Evolutionary conservation across 2,329 filamentous ascomycete species (phyloP).

Genomic region (Calonectria multiphialidica): DNA sequence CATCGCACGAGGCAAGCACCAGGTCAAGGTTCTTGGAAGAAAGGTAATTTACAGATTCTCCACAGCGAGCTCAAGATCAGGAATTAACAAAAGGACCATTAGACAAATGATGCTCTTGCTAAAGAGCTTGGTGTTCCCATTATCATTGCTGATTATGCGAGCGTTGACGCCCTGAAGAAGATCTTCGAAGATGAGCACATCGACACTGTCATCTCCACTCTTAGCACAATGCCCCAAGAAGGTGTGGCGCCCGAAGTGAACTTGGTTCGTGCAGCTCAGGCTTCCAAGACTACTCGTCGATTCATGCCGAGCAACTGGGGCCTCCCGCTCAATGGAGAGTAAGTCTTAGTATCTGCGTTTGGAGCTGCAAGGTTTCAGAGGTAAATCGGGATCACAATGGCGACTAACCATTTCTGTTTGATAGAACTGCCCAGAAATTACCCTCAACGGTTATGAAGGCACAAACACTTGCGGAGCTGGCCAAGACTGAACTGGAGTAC

Average conservation of each 20-base stretch:
- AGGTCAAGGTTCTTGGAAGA: too few species aligned
- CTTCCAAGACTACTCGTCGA: not conserved
- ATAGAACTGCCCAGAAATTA: too few species aligned
- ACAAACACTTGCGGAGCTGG: not conserved
- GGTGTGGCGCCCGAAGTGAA: not conserved
- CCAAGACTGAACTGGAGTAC: not conserved
- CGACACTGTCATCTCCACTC: slow-evolving; percentile 6
- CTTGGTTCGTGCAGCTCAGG: not conserved
- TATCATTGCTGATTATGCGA: not conserved
- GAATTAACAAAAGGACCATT: too few species aligned
- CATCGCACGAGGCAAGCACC: too few species aligned
- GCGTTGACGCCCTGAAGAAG: not conserved
- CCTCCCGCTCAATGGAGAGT: not conserved
- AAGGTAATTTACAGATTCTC: too few species aligned
- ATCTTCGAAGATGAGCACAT: not conserved
- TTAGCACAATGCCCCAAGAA: not conserved
- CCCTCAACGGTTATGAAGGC: not conserved
- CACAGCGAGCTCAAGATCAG: too few species aligned
- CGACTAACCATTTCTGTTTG: too few species aligned
- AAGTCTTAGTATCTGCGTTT: too few species aligned
- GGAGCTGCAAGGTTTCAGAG: too few species aligned
- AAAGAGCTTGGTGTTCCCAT: not conserved
- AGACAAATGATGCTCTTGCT: not conserved
- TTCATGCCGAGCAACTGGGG: slow-evolving; percentile 16
- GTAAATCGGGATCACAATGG: too few species aligned